Evolutionary conservation across 352 stramenopile species (phyloP), one percentile per base, ranked within the genome.

Genomic region (Phytophthora tentaculata): DNA sequence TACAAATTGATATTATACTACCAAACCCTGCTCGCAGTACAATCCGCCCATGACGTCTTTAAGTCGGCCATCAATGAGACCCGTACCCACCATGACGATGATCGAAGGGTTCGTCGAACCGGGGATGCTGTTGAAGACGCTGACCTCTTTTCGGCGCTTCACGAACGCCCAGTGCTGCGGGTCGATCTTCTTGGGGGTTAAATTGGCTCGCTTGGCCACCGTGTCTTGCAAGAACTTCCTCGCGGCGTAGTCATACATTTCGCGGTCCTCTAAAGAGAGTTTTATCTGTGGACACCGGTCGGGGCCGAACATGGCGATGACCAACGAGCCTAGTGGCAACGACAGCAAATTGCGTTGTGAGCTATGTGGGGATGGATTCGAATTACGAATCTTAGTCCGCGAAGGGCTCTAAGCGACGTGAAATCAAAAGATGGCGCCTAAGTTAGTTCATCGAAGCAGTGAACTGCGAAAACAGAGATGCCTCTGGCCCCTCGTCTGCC

Each of bases 1-100:
- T n/a, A n/a, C n/a, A n/a, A n/a, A n/a, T n/a, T n/a, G n/a, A n/a
- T n/a, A n/a, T n/a, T n/a, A n/a, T n/a, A n/a, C n/a, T n/a, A n/a
- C n/a, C n/a, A n/a, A n/a, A n/a, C n/a, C n/a, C n/a, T n/a, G n/a
- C n/a, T 86, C 78, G 37, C 61, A 71, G 64, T 86, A 84, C 8
- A 86, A 53, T 0, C 78, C 78, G 20, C 68, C 62, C 78, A 86
- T 82, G 67, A 82, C 73, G 23, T 86, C 74, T 50, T 69, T 49
- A 2, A 81, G 23, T 2, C 56, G 43, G 17, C 71, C 72, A 4
- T 64, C 52, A n/a, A 83, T 69, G 13, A 67, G 53, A 16, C 68
- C 72, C 0, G 71, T 64, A 37, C 75, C 71, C 4, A 79, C 26
- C 74, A 79, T 74, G n/a, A 77, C 44, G 20, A 74, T 67, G 39